These are phyloP conservation scores for Elsinoe ampelina DNA, from an alignment of 2,329 filamentous ascomycete genomes.

Conservation along the genomic window DNA sequence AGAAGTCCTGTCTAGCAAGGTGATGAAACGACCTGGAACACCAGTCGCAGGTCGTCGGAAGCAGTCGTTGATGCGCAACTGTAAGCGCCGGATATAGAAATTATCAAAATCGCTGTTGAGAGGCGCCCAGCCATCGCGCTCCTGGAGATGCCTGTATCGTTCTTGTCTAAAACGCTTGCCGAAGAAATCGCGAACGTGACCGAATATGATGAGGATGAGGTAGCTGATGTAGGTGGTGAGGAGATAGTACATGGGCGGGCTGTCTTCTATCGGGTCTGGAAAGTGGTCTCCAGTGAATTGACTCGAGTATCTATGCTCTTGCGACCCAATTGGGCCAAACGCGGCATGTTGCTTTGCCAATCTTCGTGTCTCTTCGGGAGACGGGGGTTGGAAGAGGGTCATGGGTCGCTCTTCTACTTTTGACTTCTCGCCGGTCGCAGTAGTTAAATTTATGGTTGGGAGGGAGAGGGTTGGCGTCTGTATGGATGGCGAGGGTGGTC, in stretches of 20 bases:
- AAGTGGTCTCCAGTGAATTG: slow-evolving; percentile 74
- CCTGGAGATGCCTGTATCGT: slow-evolving; percentile 75
- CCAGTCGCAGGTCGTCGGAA: slow-evolving; percentile 88
- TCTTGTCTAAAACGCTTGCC: slow-evolving; percentile 87
- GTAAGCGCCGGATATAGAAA: slow-evolving; percentile 88
- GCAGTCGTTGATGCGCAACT: slow-evolving; percentile 92
- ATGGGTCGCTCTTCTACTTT: slow-evolving; percentile 64
- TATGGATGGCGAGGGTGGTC: slow-evolving; percentile 52
- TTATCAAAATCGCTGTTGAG: slow-evolving; percentile 98
- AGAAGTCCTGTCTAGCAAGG: slow-evolving; percentile 79
- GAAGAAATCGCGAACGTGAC: slow-evolving; percentile 94
- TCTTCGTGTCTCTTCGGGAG: slow-evolving; percentile 68
- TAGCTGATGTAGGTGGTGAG: slow-evolving; percentile 98
- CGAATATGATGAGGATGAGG: slow-evolving; percentile 87
- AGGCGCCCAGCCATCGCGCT: slow-evolving; percentile 82
- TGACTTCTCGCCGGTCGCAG: slow-evolving; percentile 67
- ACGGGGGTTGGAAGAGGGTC: slow-evolving; percentile 79
- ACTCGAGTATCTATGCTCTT: slow-evolving; percentile 80
- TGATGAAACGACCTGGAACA: slow-evolving; percentile 89
- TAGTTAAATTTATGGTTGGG: slow-evolving; percentile 85
- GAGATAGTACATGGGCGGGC: slow-evolving; percentile 93
- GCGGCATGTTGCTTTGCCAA: slow-evolving; percentile 75
- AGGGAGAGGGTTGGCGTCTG: slow-evolving; percentile 65
- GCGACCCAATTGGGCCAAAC: slow-evolving; percentile 75
- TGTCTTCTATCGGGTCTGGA: slow-evolving; percentile 78